Conservation (phyloP, 345 rosid genomes). For the Aurinia saxatilis region DNA sequence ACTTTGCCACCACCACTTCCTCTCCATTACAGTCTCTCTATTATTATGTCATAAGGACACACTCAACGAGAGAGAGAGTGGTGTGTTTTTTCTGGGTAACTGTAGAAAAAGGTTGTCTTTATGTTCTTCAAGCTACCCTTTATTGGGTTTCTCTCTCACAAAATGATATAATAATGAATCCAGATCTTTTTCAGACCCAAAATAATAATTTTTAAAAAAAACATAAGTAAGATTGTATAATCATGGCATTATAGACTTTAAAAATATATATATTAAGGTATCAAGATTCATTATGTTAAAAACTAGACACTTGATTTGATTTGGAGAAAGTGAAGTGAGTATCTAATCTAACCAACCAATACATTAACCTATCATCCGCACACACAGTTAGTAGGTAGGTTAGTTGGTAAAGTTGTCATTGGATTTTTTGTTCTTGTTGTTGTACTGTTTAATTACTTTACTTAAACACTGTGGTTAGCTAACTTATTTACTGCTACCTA, state of each 20-base stretch:
- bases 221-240: constrained; percentile 6
- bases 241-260: constrained; percentile 10
- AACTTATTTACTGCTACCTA: too few species aligned
- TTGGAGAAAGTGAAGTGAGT: constrained; percentile 1
- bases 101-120: constrained; percentile 8
- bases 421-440: not conserved
- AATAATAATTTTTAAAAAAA: not conserved
- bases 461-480: not conserved
- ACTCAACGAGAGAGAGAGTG: constrained; percentile 24
- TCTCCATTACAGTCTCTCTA: constrained; percentile 15
- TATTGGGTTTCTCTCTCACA: not conserved
- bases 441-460: not conserved
- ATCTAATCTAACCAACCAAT: constrained; percentile 18
- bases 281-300: constrained; percentile 12
- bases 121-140: constrained; percentile 22
- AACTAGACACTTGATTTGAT: not conserved
- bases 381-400: not conserved
- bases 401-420: constrained; percentile 3
- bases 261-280: constrained; percentile 10
- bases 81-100: constrained; percentile 17
- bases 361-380: constrained; percentile 20
- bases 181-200: not conserved
- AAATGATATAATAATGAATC: not conserved
- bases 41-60: constrained; percentile 18
- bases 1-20: constrained; percentile 41